phyloP scores from a whole-genome alignment of 305 asterid species.

The Fraxinus nigra region DNA sequence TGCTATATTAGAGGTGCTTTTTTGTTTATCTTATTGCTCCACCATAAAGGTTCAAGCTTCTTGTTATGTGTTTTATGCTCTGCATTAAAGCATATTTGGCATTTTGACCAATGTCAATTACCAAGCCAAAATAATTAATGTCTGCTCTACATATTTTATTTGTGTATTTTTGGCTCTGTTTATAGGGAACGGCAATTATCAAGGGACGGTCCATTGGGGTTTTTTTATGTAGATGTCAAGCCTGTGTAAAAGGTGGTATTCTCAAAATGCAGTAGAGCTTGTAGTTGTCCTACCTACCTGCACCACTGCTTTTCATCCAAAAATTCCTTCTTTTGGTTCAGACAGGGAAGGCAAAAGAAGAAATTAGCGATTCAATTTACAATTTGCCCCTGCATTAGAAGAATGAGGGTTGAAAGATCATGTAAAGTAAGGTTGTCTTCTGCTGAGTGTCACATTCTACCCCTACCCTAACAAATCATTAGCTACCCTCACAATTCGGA shows the following conservation, averaged over 20 bases:
- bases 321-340: not conserved
- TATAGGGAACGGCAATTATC: not conserved
- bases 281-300: not conserved
- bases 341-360: not conserved
- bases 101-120: not conserved
- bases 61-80: not conserved
- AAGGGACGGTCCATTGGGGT: not conserved
- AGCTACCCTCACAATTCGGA: not conserved
- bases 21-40: not conserved
- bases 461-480: not conserved
- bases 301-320: not conserved
- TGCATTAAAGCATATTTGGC: not conserved
- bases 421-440: not conserved
- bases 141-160: not conserved
- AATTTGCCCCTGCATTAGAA: not conserved
- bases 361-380: not conserved
- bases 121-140: not conserved
- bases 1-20: conserved; percentile 82
- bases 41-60: not conserved
- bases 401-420: not conserved
- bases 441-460: not conserved
- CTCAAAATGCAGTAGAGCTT: not conserved
- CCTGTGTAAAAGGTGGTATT: not conserved
- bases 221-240: not conserved
- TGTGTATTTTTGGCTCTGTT: not conserved